Evolutionary conservation across 495 filamentous ascomycete genomes (phyloP), one percentile per base, ranked within the genome.

Genomic region (Neurospora sp.): DNA sequence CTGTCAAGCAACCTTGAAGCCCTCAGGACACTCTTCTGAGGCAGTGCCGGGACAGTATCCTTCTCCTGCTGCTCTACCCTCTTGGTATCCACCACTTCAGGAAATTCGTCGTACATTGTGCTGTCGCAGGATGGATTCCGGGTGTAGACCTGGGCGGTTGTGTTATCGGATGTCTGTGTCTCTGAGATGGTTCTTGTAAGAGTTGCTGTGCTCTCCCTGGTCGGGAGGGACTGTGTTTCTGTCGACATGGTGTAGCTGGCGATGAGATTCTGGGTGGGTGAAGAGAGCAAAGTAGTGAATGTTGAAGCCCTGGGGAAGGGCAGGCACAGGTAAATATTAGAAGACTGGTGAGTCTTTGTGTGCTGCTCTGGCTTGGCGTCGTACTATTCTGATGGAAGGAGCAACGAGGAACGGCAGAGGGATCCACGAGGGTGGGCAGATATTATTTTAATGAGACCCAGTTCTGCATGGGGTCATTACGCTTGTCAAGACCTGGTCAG

Each of bases 11-110:
- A 71, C 68, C 80, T 76, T n/a, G 84, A 84, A 20, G 74, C 73
- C 31, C 85, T 77, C n/a, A 85, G 82, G 18, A 80, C 78, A 70
- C 82, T 86, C 79, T 78, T 83, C 74, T 79, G 76, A 14, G 85
- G 85, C 12, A 86, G 3, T 65, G 53, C 53, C 27, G 53, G 53
- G 14, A 65, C 53, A 16, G 14, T 18, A 6, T 65, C 53, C 53
- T 65, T 14, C 27, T 35, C 27, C 53, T 65, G 12, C 14, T 65
- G 53, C 53, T 65, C 53, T 65, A 18, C 27, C 53, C 22, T 27
- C 53, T 65, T 65, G 53, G 53, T 18, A 40, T 73, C 74, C 68
- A 80, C 76, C 73, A 78, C 74, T 40, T 77, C 76, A 76, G 78
- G 74, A 59, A 78, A 76, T 40, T 76, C 73, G 73, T 74, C 72